phyloP scores from a whole-genome alignment of 2,329 filamentous ascomycete species.

The Alternaria conjuncta region DNA sequence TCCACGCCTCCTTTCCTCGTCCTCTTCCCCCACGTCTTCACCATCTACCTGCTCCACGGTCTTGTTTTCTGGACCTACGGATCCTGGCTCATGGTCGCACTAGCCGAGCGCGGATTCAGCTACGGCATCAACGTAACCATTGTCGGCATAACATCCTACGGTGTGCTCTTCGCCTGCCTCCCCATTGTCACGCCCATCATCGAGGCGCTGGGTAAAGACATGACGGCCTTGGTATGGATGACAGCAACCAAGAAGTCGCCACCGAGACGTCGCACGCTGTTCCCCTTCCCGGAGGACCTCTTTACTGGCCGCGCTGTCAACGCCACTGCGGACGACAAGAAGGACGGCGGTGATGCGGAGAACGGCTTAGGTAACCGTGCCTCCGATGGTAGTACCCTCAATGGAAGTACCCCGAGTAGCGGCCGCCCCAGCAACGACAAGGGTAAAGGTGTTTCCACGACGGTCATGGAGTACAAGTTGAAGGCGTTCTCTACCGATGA shows the following conservation, averaged over 20 bases:
- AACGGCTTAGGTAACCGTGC: not conserved
- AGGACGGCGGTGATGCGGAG: not conserved
- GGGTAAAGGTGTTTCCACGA: not conserved
- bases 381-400: not conserved
- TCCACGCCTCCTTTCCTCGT: conserved; percentile 49
- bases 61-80: conserved; percentile 55
- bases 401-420: not conserved
- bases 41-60: conserved; percentile 58
- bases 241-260: conserved; percentile 45
- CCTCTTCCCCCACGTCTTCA: conserved; percentile 58
- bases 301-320: conserved; percentile 20
- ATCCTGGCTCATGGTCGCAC: conserved; percentile 45
- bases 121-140: conserved; percentile 47
- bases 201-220: conserved; percentile 49
- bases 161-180: conserved; percentile 37
- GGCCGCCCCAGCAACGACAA: not conserved
- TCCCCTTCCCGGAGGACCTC: conserved; percentile 36
- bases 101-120: conserved; percentile 36
- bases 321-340: not conserved
- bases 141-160: conserved; percentile 48
- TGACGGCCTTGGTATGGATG: conserved; percentile 48
- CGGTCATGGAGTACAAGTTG: not conserved
- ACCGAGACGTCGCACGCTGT: conserved; percentile 40
- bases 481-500: not conserved
- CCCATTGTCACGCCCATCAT: conserved; percentile 49